These are phyloP conservation scores for Fusarium illudens DNA, from an alignment of 2,329 filamentous ascomycete genomes.

Conservation along the genomic window DNA sequence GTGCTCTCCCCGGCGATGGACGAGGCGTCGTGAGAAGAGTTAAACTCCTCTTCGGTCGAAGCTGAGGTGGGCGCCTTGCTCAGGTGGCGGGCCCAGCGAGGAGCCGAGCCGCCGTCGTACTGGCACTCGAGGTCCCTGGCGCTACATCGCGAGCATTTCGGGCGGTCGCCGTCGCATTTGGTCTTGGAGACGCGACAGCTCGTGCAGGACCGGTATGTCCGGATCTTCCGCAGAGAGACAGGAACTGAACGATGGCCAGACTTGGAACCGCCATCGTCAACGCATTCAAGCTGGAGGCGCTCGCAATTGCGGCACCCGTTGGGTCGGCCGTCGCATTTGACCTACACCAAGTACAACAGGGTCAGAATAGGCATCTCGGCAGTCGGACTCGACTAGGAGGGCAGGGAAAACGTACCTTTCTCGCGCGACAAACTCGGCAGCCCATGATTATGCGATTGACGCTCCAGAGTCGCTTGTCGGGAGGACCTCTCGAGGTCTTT, in stretches of 20 bases:
- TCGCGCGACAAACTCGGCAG: conserved; percentile 52
- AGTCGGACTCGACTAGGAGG: neutral
- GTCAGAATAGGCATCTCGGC: conserved; percentile 20
- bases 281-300: conserved; percentile 53
- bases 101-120: conserved; percentile 51
- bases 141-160: conserved; percentile 49
- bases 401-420: conserved; percentile 46
- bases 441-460: conserved; percentile 45
- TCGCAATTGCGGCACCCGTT: conserved; percentile 55
- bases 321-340: conserved; percentile 54
- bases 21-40: conserved; percentile 28
- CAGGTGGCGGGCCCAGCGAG: conserved; percentile 49
- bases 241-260: conserved; percentile 39
- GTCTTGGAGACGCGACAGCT: conserved; percentile 53
- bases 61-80: conserved; percentile 38
- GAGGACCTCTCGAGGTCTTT: conserved; percentile 30
- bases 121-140: conserved; percentile 48
- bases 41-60: conserved; percentile 37
- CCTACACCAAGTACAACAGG: conserved; percentile 39
- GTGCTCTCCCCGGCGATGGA: conserved; percentile 31
- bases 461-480: conserved; percentile 21
- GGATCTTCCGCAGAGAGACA: conserved; percentile 49
- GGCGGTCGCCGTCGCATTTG: conserved; percentile 53
- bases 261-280: conserved; percentile 47
- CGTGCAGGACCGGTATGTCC: conserved; percentile 53